Percentiles rank a stretch among this genome's conserved stretches.
phyloP scores from a whole-genome alignment of 495 filamentous ascomycete species.

The Trichocladium antarcticum region DNA sequence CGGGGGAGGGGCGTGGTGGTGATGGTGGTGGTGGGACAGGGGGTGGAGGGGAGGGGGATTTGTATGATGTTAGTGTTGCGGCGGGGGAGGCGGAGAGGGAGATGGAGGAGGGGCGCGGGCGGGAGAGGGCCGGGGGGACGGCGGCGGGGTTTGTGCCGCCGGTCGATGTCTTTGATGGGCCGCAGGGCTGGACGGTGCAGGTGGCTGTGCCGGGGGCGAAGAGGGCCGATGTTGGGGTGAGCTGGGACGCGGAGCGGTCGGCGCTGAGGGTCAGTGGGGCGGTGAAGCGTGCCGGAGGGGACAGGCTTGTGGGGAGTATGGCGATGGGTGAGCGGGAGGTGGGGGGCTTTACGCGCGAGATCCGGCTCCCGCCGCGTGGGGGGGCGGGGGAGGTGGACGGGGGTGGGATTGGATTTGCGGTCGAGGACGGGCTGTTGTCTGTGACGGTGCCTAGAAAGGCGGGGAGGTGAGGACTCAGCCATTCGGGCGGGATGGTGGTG shows the following conservation, averaged over 20 bases:
- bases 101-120: slow-evolving; percentile 12
- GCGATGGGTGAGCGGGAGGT: slow-evolving; percentile 39
- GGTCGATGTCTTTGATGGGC: slow-evolving; percentile 62
- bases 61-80: slow-evolving; percentile 1
- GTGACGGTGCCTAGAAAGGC: slow-evolving; percentile 47
- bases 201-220: slow-evolving; percentile 64
- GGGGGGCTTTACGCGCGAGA: slow-evolving; percentile 45
- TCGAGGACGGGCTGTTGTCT: slow-evolving; percentile 51
- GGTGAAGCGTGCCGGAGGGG: slow-evolving; percentile 57
- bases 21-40: too few species aligned
- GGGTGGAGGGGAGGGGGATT: slow-evolving; percentile 13
- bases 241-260: slow-evolving; percentile 58
- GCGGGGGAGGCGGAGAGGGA: slow-evolving; percentile 17
- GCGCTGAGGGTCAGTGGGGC: slow-evolving; percentile 58
- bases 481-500: too few species aligned
- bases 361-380: slow-evolving; percentile 34
- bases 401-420: slow-evolving; percentile 56
- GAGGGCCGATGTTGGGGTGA: slow-evolving; percentile 66
- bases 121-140: background rate
- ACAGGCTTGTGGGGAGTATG: slow-evolving; percentile 57
- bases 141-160: slow-evolving; percentile 48
- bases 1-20: too few species aligned
- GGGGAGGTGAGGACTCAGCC: slow-evolving; percentile 41
- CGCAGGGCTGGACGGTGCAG: slow-evolving; percentile 52
- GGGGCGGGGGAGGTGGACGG: slow-evolving; percentile 53